A percentile compares a stretch with the other conserved stretches of the same genome.
Evolutionary conservation across 768 basidiomycete genomes (phyloP).

Genomic region (Phaeolepiota aurea): DNA sequence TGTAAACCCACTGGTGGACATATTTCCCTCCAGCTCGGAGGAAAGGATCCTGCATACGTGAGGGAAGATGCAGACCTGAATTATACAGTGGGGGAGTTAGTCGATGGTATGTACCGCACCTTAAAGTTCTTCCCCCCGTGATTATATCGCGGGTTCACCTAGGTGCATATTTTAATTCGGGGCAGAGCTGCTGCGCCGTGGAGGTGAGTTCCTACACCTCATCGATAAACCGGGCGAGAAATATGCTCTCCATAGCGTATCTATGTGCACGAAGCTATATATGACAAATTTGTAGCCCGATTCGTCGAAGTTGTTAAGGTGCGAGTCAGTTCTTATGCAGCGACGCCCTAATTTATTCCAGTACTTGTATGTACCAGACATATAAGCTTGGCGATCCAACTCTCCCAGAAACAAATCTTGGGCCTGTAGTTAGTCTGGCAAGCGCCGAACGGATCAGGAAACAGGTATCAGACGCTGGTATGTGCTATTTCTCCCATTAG

Average conservation of each 20-base stretch:
- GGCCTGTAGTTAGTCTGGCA: conserved; percentile 86
- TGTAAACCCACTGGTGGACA: conserved; percentile 1
- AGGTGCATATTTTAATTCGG: conserved; percentile 96
- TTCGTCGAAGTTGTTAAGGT: conserved; percentile 74
- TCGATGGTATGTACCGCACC: conserved; percentile 57
- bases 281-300: conserved; percentile 68
- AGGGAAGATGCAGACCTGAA: conserved; percentile 77
- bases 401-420: conserved; percentile 63
- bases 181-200: conserved; percentile 92
- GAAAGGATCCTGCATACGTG: conserved; percentile 97
- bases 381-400: conserved; percentile 89
- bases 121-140: neutral
- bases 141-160: neutral
- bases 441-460: conserved; percentile 81
- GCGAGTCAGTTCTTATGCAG: conserved; percentile 2
- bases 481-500: conserved; percentile 10
- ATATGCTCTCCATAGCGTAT: conserved; percentile 51
- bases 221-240: neutral
- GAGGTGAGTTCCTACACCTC: conserved; percentile 45
- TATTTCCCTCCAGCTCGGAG: conserved; percentile 58
- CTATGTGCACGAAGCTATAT: conserved; percentile 84
- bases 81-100: conserved; percentile 79
- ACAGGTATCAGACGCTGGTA: conserved; percentile 81
- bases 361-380: conserved; percentile 30
- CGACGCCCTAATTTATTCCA: neutral